Percentiles rank a stretch among this genome's conserved stretches.
phyloP scores from a whole-genome alignment of 2,329 filamentous ascomycete species.

The Colletotrichum sojae region DNA sequence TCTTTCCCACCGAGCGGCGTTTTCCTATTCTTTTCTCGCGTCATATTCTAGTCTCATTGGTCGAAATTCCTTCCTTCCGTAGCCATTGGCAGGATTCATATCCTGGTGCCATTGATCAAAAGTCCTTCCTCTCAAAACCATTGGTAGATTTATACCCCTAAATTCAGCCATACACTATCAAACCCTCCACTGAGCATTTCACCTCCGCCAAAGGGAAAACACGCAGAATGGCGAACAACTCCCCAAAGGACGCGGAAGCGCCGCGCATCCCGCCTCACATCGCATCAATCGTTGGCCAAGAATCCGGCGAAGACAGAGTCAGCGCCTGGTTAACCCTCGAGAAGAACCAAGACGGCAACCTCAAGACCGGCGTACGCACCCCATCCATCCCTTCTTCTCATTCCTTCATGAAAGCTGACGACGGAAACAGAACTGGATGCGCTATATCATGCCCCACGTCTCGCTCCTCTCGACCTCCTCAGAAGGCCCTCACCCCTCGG shows the following conservation, averaged over 20 bases:
- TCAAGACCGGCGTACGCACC: constrained; percentile 49
- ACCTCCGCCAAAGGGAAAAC: constrained; percentile 47
- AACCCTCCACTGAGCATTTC: neutral
- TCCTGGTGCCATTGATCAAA: too few species aligned
- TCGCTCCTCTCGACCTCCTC: constrained; percentile 55
- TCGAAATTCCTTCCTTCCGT: too few species aligned
- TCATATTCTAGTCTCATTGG: too few species aligned
- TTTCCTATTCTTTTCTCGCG: too few species aligned
- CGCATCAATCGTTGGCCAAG: constrained; percentile 31
- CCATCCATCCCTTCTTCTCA: neutral
- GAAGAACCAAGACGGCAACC: constrained; percentile 46
- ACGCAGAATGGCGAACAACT: constrained; percentile 81
- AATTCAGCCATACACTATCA: neutral
- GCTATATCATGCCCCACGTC: constrained; percentile 57
- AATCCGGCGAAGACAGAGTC: constrained; percentile 47
- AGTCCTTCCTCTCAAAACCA: too few species aligned
- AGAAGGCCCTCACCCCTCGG: constrained; percentile 52
- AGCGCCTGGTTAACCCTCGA: constrained; percentile 50
- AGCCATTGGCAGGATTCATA: too few species aligned
- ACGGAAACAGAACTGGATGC: constrained; percentile 60
- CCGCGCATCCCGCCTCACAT: constrained; percentile 83
- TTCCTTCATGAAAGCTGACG: neutral
- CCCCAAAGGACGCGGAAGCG: constrained; percentile 80
- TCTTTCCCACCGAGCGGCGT: too few species aligned
- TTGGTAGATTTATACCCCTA: too few species aligned